Evolutionary conservation across 441 rosid genomes (phyloP).

Genomic region (Breynia disticha): DNA sequence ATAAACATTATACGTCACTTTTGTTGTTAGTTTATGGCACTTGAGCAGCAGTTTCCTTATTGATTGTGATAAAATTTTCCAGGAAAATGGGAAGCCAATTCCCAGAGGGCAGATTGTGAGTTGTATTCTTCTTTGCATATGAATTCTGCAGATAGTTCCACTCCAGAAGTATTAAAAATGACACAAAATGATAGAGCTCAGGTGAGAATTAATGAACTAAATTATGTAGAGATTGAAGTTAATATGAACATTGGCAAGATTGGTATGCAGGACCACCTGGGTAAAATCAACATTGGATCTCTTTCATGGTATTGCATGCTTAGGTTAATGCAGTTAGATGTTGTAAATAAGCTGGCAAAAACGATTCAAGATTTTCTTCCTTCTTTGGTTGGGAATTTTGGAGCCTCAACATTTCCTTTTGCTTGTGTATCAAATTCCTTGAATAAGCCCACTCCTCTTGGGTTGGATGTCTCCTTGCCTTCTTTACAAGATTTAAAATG

Average conservation of each 20-base stretch:
- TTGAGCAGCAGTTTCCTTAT: background rate
- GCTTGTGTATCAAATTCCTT: slow-evolving; percentile 78
- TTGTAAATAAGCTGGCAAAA: slow-evolving; percentile 24
- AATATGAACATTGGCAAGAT: background rate
- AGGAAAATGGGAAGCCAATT: slow-evolving; percentile 33
- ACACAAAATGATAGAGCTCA: slow-evolving; percentile 19
- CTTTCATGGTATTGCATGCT: slow-evolving; percentile 35
- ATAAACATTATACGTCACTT: background rate
- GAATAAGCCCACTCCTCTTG: slow-evolving; percentile 70
- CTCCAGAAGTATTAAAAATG: slow-evolving; percentile 16
- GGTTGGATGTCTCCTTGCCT: slow-evolving; percentile 65
- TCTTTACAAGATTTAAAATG: slow-evolving; percentile 61
- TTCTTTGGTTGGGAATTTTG: slow-evolving; percentile 24
- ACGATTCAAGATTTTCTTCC: slow-evolving; percentile 33
- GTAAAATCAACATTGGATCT: slow-evolving; percentile 30
- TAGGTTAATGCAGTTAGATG: slow-evolving; percentile 27
- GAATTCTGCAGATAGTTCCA: slow-evolving; percentile 16
- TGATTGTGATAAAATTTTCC: slow-evolving; percentile 8
- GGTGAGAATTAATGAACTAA: slow-evolving; percentile 28
- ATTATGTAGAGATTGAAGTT: slow-evolving; percentile 5
- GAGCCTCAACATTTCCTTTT: slow-evolving; percentile 36
- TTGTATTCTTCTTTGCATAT: slow-evolving; percentile 7
- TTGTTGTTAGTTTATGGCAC: background rate
- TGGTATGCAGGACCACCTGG: slow-evolving; percentile 40
- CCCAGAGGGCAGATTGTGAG: slow-evolving; percentile 21